These are phyloP conservation scores for Cadophora malorum DNA, from an alignment of 2,329 filamentous ascomycete genomes.

Conservation along the genomic window DNA sequence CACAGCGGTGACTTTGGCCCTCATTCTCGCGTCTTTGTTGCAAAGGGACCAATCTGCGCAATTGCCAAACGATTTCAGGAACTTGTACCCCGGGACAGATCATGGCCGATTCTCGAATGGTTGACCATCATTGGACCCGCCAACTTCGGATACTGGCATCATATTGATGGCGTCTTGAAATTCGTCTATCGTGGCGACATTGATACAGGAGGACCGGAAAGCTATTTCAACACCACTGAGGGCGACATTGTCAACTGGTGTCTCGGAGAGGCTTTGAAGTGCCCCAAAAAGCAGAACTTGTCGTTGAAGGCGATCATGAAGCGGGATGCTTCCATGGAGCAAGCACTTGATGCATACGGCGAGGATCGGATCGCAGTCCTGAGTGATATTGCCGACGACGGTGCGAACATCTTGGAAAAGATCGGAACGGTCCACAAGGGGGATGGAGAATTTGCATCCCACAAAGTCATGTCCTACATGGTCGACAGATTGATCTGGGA, in stretches of 20 bases:
- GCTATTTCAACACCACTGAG: conserved; percentile 1
- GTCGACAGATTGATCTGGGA: conserved; percentile 16
- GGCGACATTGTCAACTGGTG: conserved; percentile 10
- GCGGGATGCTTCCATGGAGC: not conserved
- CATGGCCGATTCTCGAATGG: conserved; percentile 17
- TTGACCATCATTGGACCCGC: not conserved
- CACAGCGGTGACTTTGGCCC: not conserved
- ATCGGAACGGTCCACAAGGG: not conserved
- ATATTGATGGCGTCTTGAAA: not conserved
- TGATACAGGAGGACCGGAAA: not conserved
- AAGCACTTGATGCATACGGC: not conserved
- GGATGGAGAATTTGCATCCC: not conserved
- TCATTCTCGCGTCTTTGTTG: not conserved
- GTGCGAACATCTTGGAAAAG: not conserved
- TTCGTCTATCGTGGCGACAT: not conserved
- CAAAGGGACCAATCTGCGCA: not conserved
- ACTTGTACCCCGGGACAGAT: not conserved
- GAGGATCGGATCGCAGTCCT: not conserved
- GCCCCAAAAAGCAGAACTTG: conserved; percentile 4
- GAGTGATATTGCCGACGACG: not conserved
- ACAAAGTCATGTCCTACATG: conserved; percentile 13
- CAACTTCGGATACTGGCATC: not conserved
- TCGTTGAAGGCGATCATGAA: conserved; percentile 14
- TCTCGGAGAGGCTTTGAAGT: conserved; percentile 3
- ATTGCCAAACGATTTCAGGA: conserved; percentile 11